phyloP scores from a whole-genome alignment of 1,284 basidiomycete species.

The Marasmius tenuissimus region DNA sequence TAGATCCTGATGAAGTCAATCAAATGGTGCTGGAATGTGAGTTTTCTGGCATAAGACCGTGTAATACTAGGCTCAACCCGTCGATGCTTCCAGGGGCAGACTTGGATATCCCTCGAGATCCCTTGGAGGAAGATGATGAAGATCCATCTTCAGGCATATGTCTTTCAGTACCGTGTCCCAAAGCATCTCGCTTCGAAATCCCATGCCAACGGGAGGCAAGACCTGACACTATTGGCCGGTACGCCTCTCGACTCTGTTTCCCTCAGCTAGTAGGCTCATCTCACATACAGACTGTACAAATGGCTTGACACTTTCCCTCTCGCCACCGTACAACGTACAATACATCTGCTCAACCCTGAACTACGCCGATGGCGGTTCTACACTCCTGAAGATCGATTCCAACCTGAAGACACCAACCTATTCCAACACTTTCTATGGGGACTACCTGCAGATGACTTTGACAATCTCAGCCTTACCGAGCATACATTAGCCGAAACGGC shows the following conservation, averaged over 20 bases:
- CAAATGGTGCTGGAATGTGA: slow-evolving; percentile 36
- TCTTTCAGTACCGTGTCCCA: slow-evolving; percentile 44
- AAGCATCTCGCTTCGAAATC: slow-evolving; percentile 31
- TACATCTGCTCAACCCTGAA: slow-evolving; percentile 49
- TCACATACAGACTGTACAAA: slow-evolving; percentile 27
- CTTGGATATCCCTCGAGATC: slow-evolving; percentile 32
- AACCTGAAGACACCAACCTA: slow-evolving; percentile 33
- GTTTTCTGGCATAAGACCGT: slow-evolving; percentile 12
- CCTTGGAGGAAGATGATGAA: slow-evolving; percentile 34
- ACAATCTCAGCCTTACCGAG: slow-evolving; percentile 13
- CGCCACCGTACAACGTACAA: slow-evolving; percentile 49
- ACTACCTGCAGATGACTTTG: slow-evolving; percentile 8
- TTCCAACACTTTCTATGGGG: slow-evolving; percentile 57
- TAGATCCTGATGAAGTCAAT: slow-evolving; percentile 30
- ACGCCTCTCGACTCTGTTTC: slow-evolving; percentile 1
- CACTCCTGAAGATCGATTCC: slow-evolving; percentile 32
- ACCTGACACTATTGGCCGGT: slow-evolving; percentile 42
- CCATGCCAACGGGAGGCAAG: slow-evolving; percentile 24
- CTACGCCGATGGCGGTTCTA: slow-evolving; percentile 43
- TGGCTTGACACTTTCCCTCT: slow-evolving; percentile 54
- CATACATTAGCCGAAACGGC: slow-evolving; percentile 16
- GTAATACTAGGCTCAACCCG: background rate
- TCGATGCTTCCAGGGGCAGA: slow-evolving; percentile 32
- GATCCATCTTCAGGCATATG: slow-evolving; percentile 40
- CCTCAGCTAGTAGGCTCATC: background rate